These are phyloP conservation scores for Plasmodium sp. DNA, from an alignment of 169 alveolate genomes.

Conservation along the genomic window DNA sequence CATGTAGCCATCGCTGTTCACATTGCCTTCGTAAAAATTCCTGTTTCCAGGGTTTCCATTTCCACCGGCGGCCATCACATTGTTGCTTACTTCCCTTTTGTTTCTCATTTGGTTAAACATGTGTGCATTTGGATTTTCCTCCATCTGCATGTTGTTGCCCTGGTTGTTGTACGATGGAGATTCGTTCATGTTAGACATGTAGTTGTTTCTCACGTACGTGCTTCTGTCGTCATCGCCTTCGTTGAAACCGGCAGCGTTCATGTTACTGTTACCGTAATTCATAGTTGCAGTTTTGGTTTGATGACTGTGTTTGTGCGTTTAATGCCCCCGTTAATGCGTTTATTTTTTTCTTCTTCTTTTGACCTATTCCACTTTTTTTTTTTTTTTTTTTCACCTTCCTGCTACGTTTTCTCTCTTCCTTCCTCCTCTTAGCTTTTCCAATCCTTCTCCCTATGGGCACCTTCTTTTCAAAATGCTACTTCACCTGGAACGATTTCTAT, in stretches of 20 bases:
- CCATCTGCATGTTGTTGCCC: background rate
- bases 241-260: background rate
- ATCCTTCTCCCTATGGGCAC: background rate
- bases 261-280: slow-evolving; percentile 37
- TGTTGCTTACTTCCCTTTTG: slow-evolving; percentile 35
- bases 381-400: background rate
- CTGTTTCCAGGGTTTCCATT: background rate
- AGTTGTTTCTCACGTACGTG: slow-evolving; percentile 19
- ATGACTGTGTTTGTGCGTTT: background rate
- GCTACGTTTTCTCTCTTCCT: background rate
- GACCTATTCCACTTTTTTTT: too few species aligned
- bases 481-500: background rate
- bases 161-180: background rate
- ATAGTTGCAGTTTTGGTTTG: background rate
- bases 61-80: background rate
- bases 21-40: background rate
- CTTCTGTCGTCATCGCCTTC: slow-evolving; percentile 35
- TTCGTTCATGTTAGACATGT: slow-evolving; percentile 19
- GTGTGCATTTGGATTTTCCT: slow-evolving; percentile 5
- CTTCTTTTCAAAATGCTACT: background rate
- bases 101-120: slow-evolving; percentile 37
- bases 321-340: background rate
- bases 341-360: too few species aligned
- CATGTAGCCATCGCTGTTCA: background rate
- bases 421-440: background rate